Evolutionary conservation across 768 basidiomycete species (phyloP), one percentile per base, ranked within the genome.

Genomic region (Tricholoma flavovirens): DNA sequence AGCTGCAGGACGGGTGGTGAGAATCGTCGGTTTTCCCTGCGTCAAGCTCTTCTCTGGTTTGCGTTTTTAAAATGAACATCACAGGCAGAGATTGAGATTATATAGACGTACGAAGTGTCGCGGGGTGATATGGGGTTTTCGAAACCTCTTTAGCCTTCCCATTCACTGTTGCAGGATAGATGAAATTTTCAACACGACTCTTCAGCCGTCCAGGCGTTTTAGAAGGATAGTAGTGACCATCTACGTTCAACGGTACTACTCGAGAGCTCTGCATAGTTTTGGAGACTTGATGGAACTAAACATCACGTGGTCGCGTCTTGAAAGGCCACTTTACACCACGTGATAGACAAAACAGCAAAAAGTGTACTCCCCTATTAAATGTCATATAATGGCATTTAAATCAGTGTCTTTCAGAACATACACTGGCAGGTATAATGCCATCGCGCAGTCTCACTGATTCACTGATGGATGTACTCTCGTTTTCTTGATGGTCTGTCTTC

Each of bases 191-290:
- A 57, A 50, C 71, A 60, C 61, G 71, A 64, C 69, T 75, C 73
- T 66, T 70, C 30, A 74, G 73, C 32, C 77, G 71, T n/a, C 78
- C 83, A 2, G 86, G 86, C 0, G 85, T 88, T 67, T 81, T 86
- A 1, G 75, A 62, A 7, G 70, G 65, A 49, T 67, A 64, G 6
- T 69, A 62, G 14, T 66, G 63, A 8, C 60, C 59, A 42, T 75
- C 74, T n/a, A 66, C 62, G 38, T 58, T 59, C 3, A 72, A 54
- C 12, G 70, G 67, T 11, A 68, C 56, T 14, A 75, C 65, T 21
- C 77, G 72, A 32, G 71, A 67, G 60, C 73, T 72, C 43, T 78
- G 63, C 77, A 79, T 78, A 6, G n/a, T 49, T n/a, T 49, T 15
- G 45, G 22, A 12, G 17, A 22, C 21, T 32, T 11, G 30, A 32